Evolutionary conservation across 139 green algal species (phyloP), one percentile per base, ranked within the genome.

Genomic region (Chlamydomonas sp.): DNA sequence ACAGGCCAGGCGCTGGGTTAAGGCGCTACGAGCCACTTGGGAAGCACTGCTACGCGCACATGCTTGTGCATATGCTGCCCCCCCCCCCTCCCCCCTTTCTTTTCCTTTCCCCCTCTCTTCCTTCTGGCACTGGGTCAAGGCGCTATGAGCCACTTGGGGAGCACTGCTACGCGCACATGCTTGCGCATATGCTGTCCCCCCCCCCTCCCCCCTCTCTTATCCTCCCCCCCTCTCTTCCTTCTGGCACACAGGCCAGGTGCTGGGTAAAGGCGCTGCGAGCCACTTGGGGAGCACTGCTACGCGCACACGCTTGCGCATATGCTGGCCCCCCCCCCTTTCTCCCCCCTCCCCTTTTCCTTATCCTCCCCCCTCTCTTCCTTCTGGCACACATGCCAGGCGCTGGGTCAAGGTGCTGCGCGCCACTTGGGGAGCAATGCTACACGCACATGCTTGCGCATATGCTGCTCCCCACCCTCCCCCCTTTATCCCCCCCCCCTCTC

Each of bases 261-360:
- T 91, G 85, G 85, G 82, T 91, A 33, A 71, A 77, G 29, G 64
- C 64, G 22, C 77, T 91, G 24, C 81, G 75, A 1, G 57, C 82
- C 13, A 69, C 75, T 1, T 91, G 86, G n/a, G 86, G 50, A 85
- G 36, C 80, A 87, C 35, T 90, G 86, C 75, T 88, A 84, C 67
- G 76, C 84, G 62, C 85, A 90, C 71, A 83, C 82, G 0, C 73
- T 83, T n/a, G n/a, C n/a, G n/a, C n/a, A n/a, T 13, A 35, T 63
- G 54, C 54, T 28, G 6, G 22, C 16, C 54, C n/a, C 29, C 16
- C 54, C n/a, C 13, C 13, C 54, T 28, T 30, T 30, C 54, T 63
- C 22, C 29, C 22, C 29, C 22, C 13, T 30, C 6, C 54, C n/a
- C n/a, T n/a, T n/a, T n/a, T n/a, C n/a, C n/a, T n/a, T n/a, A n/a